These are phyloP conservation scores for Massarina eburnea DNA, from an alignment of 2,329 filamentous ascomycete species.

Conservation along the genomic window DNA sequence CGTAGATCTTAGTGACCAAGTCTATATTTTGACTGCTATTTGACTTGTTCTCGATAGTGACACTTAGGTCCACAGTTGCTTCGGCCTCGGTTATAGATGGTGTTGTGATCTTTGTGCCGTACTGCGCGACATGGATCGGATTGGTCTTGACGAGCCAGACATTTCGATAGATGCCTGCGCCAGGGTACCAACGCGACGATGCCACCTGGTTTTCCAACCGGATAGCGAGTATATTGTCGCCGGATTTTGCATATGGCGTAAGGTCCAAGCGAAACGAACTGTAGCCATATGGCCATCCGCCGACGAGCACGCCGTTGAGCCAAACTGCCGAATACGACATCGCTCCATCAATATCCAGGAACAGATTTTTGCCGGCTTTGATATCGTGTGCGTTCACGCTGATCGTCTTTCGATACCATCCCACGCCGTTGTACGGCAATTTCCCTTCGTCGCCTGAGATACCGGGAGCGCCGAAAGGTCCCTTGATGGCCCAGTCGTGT, in stretches of 20 bases:
- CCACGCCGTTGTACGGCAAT: constrained; percentile 56
- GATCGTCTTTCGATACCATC: constrained; percentile 55
- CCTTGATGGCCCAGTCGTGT: constrained; percentile 55
- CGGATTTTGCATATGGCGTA: constrained; percentile 44
- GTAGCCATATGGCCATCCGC: constrained; percentile 57
- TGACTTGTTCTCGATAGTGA: constrained; percentile 52
- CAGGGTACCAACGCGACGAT: constrained; percentile 58
- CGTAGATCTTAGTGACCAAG: constrained; percentile 47
- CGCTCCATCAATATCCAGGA: constrained; percentile 54
- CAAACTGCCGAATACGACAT: constrained; percentile 57
- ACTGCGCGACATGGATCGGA: constrained; percentile 50
- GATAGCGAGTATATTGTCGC: constrained; percentile 52
- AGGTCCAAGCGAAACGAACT: constrained; percentile 56
- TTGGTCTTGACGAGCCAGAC: constrained; percentile 56
- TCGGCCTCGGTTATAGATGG: constrained; percentile 43
- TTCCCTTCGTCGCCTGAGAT: constrained; percentile 48
- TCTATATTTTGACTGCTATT: constrained; percentile 37
- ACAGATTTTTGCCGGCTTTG: constrained; percentile 43
- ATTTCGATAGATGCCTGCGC: constrained; percentile 57
- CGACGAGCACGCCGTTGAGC: constrained; percentile 54
- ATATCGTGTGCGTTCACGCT: constrained; percentile 21
- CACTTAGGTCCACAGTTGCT: constrained; percentile 49
- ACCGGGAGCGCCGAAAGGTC: constrained; percentile 44
- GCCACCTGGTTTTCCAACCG: constrained; percentile 54
- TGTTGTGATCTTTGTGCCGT: constrained; percentile 54